Conservation (phyloP, 1,284 basidiomycete species). For the Marasmius tenuissimus region DNA sequence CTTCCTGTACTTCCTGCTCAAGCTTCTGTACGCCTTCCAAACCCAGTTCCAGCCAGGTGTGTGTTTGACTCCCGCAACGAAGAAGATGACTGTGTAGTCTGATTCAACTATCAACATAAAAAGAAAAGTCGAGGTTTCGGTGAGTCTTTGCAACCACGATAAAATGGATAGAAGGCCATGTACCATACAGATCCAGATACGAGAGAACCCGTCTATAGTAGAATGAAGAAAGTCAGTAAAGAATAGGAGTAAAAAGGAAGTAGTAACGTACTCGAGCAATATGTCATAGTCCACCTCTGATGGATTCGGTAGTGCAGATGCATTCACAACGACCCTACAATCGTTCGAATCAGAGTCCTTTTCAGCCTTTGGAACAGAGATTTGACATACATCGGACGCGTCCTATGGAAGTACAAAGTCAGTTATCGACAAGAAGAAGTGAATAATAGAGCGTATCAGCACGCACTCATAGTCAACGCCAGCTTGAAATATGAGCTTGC, state of each 20-base stretch:
- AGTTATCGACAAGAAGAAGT: background rate
- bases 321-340: slow-evolving; percentile 77
- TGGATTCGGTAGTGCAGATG: slow-evolving; percentile 80
- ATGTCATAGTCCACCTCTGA: slow-evolving; percentile 75
- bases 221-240: background rate
- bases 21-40: slow-evolving; percentile 83
- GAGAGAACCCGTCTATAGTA: slow-evolving; percentile 63
- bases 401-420: slow-evolving; percentile 42
- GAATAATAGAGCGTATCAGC: background rate
- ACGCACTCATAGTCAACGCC: slow-evolving; percentile 88
- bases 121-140: background rate
- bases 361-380: background rate
- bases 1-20: slow-evolving; percentile 84
- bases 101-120: slow-evolving; percentile 63
- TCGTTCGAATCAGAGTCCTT: background rate
- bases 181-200: slow-evolving; percentile 79
- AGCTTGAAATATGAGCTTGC: slow-evolving; percentile 79
- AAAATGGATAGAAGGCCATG: background rate
- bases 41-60: slow-evolving; percentile 87
- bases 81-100: slow-evolving; percentile 85
- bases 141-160: background rate
- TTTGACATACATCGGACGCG: slow-evolving; percentile 74
- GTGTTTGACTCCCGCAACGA: slow-evolving; percentile 76
- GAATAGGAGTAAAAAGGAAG: slow-evolving; percentile 7
- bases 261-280: slow-evolving; percentile 62